Percentiles rank a stretch among this genome's conserved stretches.
phyloP scores from a whole-genome alignment of 768 basidiomycete genomes.

The Calocera viscosa region DNA sequence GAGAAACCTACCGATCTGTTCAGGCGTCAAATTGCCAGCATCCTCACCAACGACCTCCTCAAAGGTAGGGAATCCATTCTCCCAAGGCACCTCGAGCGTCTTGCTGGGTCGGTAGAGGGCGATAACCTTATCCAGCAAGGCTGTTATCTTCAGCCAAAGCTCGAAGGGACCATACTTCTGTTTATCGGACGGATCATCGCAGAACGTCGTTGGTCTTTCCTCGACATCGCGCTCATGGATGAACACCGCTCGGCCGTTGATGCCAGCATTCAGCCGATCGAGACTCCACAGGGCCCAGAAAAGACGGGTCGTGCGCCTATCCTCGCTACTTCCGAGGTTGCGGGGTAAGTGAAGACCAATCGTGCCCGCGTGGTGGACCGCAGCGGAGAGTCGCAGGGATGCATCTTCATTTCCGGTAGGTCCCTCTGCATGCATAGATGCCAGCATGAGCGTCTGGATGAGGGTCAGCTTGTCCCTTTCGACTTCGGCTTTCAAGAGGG shows the following conservation, averaged over 20 bases:
- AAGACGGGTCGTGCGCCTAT: not conserved
- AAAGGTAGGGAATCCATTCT: not conserved
- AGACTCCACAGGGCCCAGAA: constrained; percentile 7
- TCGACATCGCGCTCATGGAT: not conserved
- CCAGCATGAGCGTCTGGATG: constrained; percentile 3
- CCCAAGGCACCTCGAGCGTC: not conserved
- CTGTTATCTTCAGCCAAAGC: not conserved
- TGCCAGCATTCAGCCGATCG: not conserved
- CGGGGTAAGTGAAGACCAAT: not conserved
- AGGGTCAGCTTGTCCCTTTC: constrained; percentile 1
- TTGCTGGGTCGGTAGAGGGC: not conserved
- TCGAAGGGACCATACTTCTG: not conserved
- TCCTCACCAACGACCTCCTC: not conserved
- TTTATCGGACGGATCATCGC: not conserved
- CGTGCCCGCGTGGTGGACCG: not conserved
- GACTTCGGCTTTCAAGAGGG: constrained; percentile 8
- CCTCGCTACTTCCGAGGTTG: not conserved
- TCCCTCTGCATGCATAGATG: constrained; percentile 4
- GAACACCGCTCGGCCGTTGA: constrained; percentile 3
- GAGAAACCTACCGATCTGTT: not conserved
- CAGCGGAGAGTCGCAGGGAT: not conserved
- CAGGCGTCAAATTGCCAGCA: not conserved
- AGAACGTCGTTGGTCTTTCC: not conserved
- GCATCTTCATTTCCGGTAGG: constrained; percentile 1
- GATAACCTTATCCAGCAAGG: constrained; percentile 1